A percentile compares a stretch with the other conserved stretches of the same genome.
phyloP scores from a whole-genome alignment of 2,329 filamentous ascomycete species.

The Rhynchosporium agropyri region DNA sequence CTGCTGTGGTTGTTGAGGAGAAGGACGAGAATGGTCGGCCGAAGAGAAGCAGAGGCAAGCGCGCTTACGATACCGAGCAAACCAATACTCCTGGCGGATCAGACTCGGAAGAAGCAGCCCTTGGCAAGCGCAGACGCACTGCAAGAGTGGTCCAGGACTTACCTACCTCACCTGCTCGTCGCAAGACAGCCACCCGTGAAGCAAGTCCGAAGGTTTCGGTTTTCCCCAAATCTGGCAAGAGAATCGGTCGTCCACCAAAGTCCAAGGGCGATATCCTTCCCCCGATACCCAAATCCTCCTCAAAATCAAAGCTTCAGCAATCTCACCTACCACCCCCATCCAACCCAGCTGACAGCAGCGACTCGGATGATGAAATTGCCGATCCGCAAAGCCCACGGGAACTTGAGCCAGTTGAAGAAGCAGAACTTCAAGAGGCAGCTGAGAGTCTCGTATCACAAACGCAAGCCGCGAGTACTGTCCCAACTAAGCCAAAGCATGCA shows the following conservation, averaged over 20 bases:
- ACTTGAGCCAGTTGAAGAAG: constrained; percentile 33
- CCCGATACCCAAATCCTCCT: constrained; percentile 10
- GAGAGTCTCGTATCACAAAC: constrained; percentile 34
- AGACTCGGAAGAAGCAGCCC: constrained; percentile 35
- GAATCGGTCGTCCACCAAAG: constrained; percentile 40
- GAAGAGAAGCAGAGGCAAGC: constrained; percentile 32
- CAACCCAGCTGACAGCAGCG: constrained; percentile 25
- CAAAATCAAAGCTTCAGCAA: constrained; percentile 37
- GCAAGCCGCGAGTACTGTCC: constrained; percentile 14
- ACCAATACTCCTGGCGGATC: constrained; percentile 33
- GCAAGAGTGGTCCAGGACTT: constrained; percentile 32
- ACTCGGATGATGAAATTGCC: constrained; percentile 12
- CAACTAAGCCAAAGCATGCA: constrained; percentile 31
- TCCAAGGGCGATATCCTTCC: constrained; percentile 24
- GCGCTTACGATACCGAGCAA: constrained; percentile 28
- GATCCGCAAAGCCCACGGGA: constrained; percentile 23
- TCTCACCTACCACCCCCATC: constrained; percentile 27
- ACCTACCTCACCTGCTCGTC: constrained; percentile 19
- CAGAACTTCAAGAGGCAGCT: constrained; percentile 36
- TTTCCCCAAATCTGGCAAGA: constrained; percentile 40
- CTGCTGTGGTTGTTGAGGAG: constrained; percentile 20
- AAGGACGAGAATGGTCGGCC: constrained; percentile 34
- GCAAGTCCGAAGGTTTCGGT: constrained; percentile 30
- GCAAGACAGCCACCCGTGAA: constrained; percentile 13
- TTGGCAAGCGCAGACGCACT: constrained; percentile 37